Evolutionary conservation across 305 asterid genomes (phyloP).

Genomic region (Fraxinus paxiana): DNA sequence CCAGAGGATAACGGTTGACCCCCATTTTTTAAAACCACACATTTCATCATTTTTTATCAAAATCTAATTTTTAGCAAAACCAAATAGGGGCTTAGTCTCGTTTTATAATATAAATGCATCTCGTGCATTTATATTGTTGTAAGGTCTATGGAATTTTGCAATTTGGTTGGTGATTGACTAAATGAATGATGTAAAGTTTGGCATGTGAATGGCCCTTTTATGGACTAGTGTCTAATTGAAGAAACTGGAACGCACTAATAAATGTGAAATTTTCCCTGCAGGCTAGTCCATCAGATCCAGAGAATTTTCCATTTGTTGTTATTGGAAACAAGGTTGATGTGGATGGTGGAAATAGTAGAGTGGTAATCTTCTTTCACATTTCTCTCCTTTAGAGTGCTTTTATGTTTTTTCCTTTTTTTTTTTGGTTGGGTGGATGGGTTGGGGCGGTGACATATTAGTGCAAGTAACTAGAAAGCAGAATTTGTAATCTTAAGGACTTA

Average conservation of each 20-base stretch:
- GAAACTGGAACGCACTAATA: conserved; percentile 6
- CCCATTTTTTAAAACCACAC: too few species aligned
- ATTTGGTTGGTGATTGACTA: conserved; percentile 8
- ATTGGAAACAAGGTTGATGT: conserved; percentile 89
- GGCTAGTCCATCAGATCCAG: conserved; percentile 98
- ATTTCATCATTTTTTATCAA: neutral
- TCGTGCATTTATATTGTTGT: neutral
- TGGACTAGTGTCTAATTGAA: neutral
- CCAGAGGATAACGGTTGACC: neutral
- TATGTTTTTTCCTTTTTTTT: neutral
- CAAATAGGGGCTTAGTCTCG: neutral
- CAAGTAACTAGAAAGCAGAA: neutral
- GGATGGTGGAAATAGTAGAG: conserved; percentile 96
- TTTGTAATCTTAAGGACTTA: neutral
- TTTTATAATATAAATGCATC: neutral
- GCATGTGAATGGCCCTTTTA: neutral
- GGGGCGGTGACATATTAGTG: neutral
- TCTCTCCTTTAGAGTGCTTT: neutral
- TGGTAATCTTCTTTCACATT: conserved; percentile 44
- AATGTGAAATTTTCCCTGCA: conserved; percentile 35
- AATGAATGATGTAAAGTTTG: neutral
- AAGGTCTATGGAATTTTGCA: neutral
- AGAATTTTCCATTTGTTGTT: conserved; percentile 94
- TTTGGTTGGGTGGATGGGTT: neutral
- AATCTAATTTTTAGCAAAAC: neutral